phyloP scores from a whole-genome alignment of 148 eudicot species.

The Talinum fruticosum region DNA sequence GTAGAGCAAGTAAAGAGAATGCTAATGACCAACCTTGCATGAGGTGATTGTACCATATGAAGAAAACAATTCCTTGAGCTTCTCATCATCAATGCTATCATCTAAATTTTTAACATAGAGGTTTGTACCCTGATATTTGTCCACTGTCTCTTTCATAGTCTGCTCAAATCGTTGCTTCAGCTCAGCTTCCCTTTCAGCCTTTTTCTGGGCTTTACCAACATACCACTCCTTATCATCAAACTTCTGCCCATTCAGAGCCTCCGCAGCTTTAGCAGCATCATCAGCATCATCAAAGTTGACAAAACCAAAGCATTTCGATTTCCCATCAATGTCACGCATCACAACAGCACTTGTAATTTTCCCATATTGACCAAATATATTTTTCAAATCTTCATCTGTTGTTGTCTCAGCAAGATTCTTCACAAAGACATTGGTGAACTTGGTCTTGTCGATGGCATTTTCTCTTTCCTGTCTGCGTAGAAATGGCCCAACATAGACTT shows the following conservation, averaged over 20 bases:
- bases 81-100: constrained; percentile 74
- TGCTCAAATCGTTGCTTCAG: constrained; percentile 64
- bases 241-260: constrained; percentile 62
- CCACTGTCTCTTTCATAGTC: constrained; percentile 57
- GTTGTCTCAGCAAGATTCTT: constrained; percentile 75
- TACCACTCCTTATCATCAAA: constrained; percentile 86
- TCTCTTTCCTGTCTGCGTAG: constrained; percentile 80
- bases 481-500: constrained; percentile 84
- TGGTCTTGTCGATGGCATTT: constrained; percentile 49
- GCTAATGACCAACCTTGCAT: constrained; percentile 64
- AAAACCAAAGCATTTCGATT: constrained; percentile 89
- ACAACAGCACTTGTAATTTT: constrained; percentile 71
- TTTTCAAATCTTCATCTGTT: constrained; percentile 69
- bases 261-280: constrained; percentile 81
- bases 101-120: constrained; percentile 81
- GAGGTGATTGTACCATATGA: constrained; percentile 70
- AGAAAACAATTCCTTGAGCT: constrained; percentile 75
- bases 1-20: not conserved
- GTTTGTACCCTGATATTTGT: constrained; percentile 70
- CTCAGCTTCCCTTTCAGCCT: constrained; percentile 76
- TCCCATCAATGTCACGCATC: constrained; percentile 81
- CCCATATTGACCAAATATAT: constrained; percentile 68
- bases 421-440: constrained; percentile 76
- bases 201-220: constrained; percentile 90
- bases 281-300: constrained; percentile 87